Conservation (phyloP, 768 basidiomycete genomes). For the Clathrus columnatus region DNA sequence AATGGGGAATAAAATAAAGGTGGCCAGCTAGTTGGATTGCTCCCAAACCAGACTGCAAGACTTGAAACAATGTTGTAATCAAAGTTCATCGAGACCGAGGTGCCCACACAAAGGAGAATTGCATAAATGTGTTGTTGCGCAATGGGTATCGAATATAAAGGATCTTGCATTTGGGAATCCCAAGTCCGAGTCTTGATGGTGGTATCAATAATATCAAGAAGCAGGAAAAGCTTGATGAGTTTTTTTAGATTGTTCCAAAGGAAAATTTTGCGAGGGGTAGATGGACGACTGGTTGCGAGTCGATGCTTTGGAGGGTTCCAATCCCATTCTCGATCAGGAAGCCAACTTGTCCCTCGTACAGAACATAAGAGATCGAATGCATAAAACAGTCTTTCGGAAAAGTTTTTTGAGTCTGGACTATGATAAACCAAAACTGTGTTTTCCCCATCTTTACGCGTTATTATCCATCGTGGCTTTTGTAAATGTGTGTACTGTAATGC, state of each 20-base stretch:
- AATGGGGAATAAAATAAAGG: conserved; percentile 7
- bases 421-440: neutral
- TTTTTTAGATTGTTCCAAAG: neutral
- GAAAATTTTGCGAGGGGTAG: neutral
- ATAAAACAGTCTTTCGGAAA: conserved; percentile 1
- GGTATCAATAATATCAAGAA: neutral
- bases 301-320: neutral
- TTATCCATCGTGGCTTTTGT: neutral
- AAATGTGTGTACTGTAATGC: neutral
- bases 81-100: neutral
- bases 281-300: neutral
- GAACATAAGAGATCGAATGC: conserved; percentile 7
- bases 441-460: neutral
- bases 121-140: neutral
- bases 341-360: conserved; percentile 5
- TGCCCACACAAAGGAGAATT: neutral
- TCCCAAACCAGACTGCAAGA: neutral
- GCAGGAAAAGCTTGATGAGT: neutral
- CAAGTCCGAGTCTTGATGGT: neutral
- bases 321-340: neutral
- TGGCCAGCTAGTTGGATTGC: neutral
- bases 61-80: neutral
- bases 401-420: neutral
- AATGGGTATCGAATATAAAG: neutral
- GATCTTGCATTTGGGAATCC: neutral